These are phyloP conservation scores for Marchantia polymorpha DNA, from an alignment of 225 moss, liverwort and hornwort genomes.

Conservation along the genomic window DNA sequence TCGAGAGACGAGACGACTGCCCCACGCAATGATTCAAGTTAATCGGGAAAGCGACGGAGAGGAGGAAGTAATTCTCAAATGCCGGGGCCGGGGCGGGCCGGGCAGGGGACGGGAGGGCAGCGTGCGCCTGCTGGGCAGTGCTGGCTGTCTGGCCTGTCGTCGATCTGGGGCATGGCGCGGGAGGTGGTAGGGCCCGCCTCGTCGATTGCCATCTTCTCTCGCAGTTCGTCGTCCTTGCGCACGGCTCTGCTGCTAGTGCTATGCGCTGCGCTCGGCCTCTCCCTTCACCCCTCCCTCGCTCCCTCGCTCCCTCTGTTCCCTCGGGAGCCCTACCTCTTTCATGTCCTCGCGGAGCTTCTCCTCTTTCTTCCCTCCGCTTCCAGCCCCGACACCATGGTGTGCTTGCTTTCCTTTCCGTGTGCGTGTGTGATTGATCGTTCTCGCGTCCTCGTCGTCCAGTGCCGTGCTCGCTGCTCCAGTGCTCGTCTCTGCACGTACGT, in stretches of 20 bases:
- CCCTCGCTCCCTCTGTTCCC: background rate
- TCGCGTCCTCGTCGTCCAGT: background rate
- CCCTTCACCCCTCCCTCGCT: background rate
- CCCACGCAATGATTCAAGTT: background rate
- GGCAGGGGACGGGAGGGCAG: background rate
- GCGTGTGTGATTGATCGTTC: conserved; percentile 1
- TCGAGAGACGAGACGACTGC: background rate
- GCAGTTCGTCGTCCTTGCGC: background rate
- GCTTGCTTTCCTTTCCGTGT: background rate
- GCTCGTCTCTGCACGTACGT: background rate
- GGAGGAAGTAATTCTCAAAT: background rate
- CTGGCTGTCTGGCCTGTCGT: background rate
- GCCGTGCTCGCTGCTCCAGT: background rate
- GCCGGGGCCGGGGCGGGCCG: background rate
- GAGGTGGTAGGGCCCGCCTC: background rate
- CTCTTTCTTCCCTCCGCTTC: background rate
- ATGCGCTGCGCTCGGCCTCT: no score
- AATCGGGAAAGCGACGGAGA: background rate
- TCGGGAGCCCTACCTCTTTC: no score
- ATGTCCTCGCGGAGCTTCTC: no score
- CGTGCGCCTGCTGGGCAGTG: conserved; percentile 2
- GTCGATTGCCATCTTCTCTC: conserved; percentile 1
- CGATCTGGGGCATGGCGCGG: background rate
- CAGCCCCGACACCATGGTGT: background rate
- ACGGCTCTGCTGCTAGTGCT: background rate